Base-by-base conservation (phyloP, 2,329 filamentous ascomycete genomes). In the Didymellaceae sp. region DNA sequence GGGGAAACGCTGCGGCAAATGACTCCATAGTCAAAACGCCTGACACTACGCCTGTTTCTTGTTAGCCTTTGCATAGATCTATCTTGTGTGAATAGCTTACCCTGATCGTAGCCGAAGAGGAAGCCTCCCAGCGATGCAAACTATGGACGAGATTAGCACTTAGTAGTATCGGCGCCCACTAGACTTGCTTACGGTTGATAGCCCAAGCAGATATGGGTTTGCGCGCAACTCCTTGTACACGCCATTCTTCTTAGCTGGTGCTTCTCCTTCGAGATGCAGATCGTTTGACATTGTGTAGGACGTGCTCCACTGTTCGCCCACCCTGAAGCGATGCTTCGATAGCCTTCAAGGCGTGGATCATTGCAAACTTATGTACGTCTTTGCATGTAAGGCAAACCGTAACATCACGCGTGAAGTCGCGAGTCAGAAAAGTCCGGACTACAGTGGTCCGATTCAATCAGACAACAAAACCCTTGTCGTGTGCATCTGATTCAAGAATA, bases 101-200 rank as follows among this genome's bases (percentile, higher is more conserved):
- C 61, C 30, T 63, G 59, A 17, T 62, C 59, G 26, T 63, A 62
- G 35, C 61, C 59, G 16, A 62, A 63, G 4, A 63, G 57, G 5
- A 63, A 62, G 2, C 57, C 57, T 30, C 57, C 59, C 10, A 62
- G 45, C 1, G 57, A 62, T 24, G 57, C 57, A 18, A 63, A 62
- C 59, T 62, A 13, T 11, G 1, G 18, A 16, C 5, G 5, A 6
- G 7, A 8, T 45, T 13, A 50, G 39, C 5, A 24, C 1, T 6
- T 8, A 14, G 3, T 14, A 1, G n/a, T 9, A 5, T 26, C 8
- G 7, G n/a, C 2, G 33, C 20, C 5, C 17, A 9, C 11, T 7
- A n/a, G 0, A 26, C 2, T 17, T 2, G 33, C 53, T 37, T 39
- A 58, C 61, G 16, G 55, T 54, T 32, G 54, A 64, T 8, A 63